These are phyloP conservation scores for Saxophila tyrrhenica DNA, from an alignment of 495 filamentous ascomycete species.

Conservation along the genomic window DNA sequence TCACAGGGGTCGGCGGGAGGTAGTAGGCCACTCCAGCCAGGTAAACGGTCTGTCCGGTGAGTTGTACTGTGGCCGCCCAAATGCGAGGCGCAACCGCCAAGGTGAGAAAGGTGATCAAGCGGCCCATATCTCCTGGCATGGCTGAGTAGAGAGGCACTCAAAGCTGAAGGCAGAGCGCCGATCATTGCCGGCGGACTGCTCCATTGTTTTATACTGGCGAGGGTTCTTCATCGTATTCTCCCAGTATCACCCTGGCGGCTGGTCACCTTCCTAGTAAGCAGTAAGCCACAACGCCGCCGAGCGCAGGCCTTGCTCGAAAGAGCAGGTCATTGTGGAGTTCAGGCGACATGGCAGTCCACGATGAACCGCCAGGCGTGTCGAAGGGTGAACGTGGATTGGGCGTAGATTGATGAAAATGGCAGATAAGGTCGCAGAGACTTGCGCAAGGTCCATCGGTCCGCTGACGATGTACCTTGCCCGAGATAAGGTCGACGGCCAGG, in stretches of 20 bases:
- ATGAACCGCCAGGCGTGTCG: background rate
- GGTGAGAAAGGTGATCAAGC: background rate
- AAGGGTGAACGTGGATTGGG: background rate
- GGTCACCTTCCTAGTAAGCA: background rate
- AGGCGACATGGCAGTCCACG: background rate
- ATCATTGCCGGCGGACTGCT: background rate
- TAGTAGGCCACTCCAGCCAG: conserved; percentile 24
- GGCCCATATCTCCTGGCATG: background rate
- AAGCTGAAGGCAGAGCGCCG: background rate
- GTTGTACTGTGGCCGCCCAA: conserved; percentile 19
- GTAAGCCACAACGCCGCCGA: background rate
- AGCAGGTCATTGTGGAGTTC: background rate
- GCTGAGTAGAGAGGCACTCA: no score
- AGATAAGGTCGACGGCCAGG: background rate
- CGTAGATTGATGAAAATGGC: background rate
- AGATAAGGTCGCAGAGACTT: background rate
- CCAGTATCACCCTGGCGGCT: background rate
- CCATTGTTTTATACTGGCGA: background rate
- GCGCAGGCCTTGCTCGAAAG: background rate
- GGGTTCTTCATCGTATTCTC: background rate
- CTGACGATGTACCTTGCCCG: background rate
- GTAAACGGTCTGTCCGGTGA: conserved; percentile 23
- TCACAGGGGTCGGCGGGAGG: conserved; percentile 18
- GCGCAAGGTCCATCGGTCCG: background rate
- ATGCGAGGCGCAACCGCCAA: conserved; percentile 1